These are phyloP conservation scores for Colletotrichum tabaci DNA, from an alignment of 2,329 filamentous ascomycete genomes.

Conservation along the genomic window DNA sequence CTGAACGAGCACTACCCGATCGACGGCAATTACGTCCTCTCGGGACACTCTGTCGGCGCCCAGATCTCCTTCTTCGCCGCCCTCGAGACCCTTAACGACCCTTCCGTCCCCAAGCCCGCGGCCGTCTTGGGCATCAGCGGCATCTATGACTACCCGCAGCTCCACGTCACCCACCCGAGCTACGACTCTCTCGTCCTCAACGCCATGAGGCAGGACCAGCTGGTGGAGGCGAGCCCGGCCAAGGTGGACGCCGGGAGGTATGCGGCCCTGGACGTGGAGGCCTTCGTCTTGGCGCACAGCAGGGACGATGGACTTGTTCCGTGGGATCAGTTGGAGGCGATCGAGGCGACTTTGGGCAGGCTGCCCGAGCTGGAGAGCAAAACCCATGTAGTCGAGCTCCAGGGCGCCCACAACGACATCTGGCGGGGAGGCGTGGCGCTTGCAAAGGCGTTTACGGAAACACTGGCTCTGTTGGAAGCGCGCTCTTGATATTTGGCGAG, in stretches of 20 bases:
- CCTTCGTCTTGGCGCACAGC: slow-evolving; percentile 31
- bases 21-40: slow-evolving; percentile 26
- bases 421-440: slow-evolving; percentile 20
- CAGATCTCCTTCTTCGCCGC: slow-evolving; percentile 29
- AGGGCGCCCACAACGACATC: slow-evolving; percentile 32
- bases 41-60: slow-evolving; percentile 35
- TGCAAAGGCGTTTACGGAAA: slow-evolving; percentile 25
- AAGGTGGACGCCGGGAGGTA: slow-evolving; percentile 49
- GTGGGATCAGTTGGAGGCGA: slow-evolving; percentile 24
- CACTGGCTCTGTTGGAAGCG: background rate
- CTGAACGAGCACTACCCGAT: slow-evolving; percentile 20
- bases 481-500: background rate
- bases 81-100: slow-evolving; percentile 13
- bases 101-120: slow-evolving; percentile 52
- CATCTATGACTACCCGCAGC: slow-evolving; percentile 74
- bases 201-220: slow-evolving; percentile 71
- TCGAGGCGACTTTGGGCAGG: background rate
- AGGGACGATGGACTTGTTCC: slow-evolving; percentile 30
- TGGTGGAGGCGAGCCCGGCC: slow-evolving; percentile 66
- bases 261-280: background rate
- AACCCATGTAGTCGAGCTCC: slow-evolving; percentile 14
- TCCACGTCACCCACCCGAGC: slow-evolving; percentile 62
- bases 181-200: slow-evolving; percentile 72
- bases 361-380: slow-evolving; percentile 8
- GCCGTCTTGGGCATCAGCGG: slow-evolving; percentile 74